A percentile compares a stretch with the other conserved stretches of the same genome.
phyloP scores from a whole-genome alignment of 2,329 filamentous ascomycete genomes.

The Paecilomyces sp. region DNA sequence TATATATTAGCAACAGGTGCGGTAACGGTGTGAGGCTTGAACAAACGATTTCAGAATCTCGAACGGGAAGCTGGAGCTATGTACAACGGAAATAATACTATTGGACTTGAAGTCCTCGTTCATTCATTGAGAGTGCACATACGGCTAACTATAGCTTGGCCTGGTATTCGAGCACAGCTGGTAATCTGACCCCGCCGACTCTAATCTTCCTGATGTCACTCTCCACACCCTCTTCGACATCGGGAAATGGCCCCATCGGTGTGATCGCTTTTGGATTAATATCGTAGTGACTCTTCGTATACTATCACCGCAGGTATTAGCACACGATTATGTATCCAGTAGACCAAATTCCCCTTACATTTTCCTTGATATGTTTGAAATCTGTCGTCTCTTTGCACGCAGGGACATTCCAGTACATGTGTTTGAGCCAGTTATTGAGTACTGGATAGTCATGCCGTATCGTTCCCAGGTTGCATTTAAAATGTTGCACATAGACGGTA shows the following conservation, averaged over 20 bases:
- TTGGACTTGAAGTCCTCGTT: not conserved
- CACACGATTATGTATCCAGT: not conserved
- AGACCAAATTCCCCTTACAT: constrained; percentile 25
- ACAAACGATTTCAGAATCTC: not conserved
- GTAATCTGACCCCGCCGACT: constrained; percentile 32
- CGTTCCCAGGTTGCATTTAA: constrained; percentile 58
- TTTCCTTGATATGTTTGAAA: constrained; percentile 63
- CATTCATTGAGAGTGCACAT: not conserved
- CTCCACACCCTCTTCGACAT: constrained; percentile 49
- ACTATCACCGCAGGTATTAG: constrained; percentile 21
- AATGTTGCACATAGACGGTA: constrained; percentile 57
- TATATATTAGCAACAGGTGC: constrained; percentile 35
- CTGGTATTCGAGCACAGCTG: constrained; percentile 28
- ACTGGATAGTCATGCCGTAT: constrained; percentile 55
- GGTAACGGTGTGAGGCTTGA: not conserved
- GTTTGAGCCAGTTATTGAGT: constrained; percentile 54
- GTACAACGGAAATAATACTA: not conserved
- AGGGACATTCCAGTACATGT: constrained; percentile 50
- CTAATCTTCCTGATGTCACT: constrained; percentile 42
- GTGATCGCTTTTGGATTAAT: constrained; percentile 58
- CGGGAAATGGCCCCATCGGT: constrained; percentile 54
- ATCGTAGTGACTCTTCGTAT: constrained; percentile 53
- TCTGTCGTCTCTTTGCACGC: constrained; percentile 55
- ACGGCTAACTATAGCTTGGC: not conserved
- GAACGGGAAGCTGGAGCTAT: not conserved